Percentiles rank a stretch among this genome's conserved stretches.
These are phyloP conservation scores for Raphanus hybrid DNA, from an alignment of 441 rosid species.

Conservation along the genomic window DNA sequence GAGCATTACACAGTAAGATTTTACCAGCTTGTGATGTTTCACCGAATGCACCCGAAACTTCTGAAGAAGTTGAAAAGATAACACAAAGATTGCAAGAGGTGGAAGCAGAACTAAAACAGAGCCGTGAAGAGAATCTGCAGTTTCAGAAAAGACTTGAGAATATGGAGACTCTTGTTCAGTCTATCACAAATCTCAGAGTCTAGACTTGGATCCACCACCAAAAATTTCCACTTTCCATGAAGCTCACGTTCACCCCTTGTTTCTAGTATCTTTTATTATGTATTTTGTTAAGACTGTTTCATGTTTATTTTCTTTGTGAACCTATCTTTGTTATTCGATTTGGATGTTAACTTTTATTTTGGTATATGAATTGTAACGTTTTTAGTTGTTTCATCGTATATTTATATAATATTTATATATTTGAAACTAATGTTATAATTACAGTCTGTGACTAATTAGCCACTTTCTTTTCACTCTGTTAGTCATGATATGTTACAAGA, in stretches of 20 bases:
- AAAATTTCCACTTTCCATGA: neutral
- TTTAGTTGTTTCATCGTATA: neutral
- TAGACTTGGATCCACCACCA: neutral
- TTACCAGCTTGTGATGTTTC: neutral
- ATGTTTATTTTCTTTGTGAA: neutral
- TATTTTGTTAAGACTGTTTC: neutral
- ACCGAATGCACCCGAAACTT: neutral
- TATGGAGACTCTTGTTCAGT: neutral
- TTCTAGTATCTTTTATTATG: neutral
- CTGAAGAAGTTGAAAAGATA: constrained; percentile 1
- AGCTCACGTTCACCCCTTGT: neutral
- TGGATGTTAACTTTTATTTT: neutral
- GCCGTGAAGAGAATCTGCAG: neutral
- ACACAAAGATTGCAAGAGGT: neutral
- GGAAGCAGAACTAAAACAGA: neutral
- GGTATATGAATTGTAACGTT: neutral
- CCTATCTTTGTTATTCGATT: neutral
- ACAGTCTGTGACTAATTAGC: neutral
- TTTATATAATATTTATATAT: neutral
- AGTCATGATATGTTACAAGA: neutral
- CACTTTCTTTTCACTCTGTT: neutral
- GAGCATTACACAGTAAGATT: neutral
- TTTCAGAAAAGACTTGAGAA: neutral
- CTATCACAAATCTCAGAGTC: neutral
- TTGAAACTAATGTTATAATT: neutral